A percentile compares a stretch with the other conserved stretches of the same genome.
These are phyloP conservation scores for Cryomyces minteri DNA, from an alignment of 495 filamentous ascomycete genomes.

Conservation along the genomic window DNA sequence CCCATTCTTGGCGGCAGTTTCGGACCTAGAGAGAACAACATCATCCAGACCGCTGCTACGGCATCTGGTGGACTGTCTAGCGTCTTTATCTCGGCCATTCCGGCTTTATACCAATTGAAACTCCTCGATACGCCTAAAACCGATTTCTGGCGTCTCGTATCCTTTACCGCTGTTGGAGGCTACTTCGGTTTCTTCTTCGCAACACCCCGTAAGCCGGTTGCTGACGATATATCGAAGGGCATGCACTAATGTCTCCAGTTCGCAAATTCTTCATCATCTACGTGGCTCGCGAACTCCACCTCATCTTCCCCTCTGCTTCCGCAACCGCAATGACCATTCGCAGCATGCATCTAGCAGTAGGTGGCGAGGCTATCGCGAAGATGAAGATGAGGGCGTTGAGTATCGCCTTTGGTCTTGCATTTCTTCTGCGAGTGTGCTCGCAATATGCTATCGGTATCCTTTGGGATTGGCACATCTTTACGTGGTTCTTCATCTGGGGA, in stretches of 20 bases:
- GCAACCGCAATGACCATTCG: conserved; percentile 47
- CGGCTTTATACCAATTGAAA: conserved; percentile 40
- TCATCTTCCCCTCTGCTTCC: conserved; percentile 42
- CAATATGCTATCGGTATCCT: conserved; percentile 44
- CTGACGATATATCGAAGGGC: not conserved
- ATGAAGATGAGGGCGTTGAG: conserved; percentile 38
- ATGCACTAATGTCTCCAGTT: conserved; percentile 9
- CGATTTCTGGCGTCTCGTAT: conserved; percentile 39
- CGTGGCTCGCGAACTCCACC: conserved; percentile 38
- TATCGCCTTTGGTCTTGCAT: conserved; percentile 28
- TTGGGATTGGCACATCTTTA: conserved; percentile 16
- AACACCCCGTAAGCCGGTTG: conserved; percentile 26
- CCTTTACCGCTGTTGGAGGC: conserved; percentile 41
- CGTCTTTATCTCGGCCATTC: conserved; percentile 45
- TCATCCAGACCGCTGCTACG: conserved; percentile 43
- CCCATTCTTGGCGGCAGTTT: conserved; percentile 42
- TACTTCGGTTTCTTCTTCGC: conserved; percentile 53
- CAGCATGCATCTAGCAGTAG: conserved; percentile 39
- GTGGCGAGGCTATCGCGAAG: conserved; percentile 33
- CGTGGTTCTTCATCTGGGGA: conserved; percentile 43
- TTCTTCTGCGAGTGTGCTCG: conserved; percentile 36
- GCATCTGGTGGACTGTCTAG: conserved; percentile 43
- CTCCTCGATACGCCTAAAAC: conserved; percentile 32
- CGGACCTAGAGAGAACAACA: conserved; percentile 49
- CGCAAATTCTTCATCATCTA: conserved; percentile 54